Evolutionary conservation across 495 filamentous ascomycete genomes (phyloP).

Genomic region (Neurospora sp.): DNA sequence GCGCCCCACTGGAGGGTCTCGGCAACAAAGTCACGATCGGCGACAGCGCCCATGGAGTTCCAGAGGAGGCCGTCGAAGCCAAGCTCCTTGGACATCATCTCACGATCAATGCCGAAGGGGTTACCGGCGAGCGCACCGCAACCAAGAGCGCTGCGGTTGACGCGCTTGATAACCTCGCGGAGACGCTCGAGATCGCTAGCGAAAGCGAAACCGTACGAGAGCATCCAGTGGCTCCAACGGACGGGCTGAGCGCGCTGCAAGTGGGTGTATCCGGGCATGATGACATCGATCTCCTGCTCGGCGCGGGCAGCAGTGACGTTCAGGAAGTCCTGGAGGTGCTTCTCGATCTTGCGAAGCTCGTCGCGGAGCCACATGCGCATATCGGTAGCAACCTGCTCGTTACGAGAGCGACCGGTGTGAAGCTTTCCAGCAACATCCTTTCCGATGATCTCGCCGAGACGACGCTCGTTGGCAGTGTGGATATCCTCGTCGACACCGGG

Average conservation of each 20-base stretch:
- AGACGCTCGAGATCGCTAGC: constrained; percentile 70
- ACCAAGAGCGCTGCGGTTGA: constrained; percentile 74
- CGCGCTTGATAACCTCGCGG: constrained; percentile 58
- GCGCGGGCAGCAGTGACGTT: constrained; percentile 63
- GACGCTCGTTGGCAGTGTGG: constrained; percentile 89
- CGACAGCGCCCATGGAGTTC: constrained; percentile 78
- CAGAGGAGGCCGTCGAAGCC: constrained; percentile 73
- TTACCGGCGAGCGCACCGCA: constrained; percentile 88
- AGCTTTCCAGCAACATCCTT: constrained; percentile 81
- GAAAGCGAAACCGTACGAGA: constrained; percentile 71
- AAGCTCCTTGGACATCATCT: constrained; percentile 77
- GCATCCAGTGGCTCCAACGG: constrained; percentile 79
- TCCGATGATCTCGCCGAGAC: constrained; percentile 82
- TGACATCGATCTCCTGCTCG: constrained; percentile 55
- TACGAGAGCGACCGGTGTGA: constrained; percentile 84
- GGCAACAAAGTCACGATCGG: constrained; percentile 81
- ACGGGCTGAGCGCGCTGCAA: constrained; percentile 87
- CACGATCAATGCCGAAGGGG: constrained; percentile 82
- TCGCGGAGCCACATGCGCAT: constrained; percentile 88
- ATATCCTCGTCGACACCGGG: constrained; percentile 62
- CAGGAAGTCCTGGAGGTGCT: constrained; percentile 58
- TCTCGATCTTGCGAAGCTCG: constrained; percentile 62
- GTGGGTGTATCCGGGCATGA: constrained; percentile 78
- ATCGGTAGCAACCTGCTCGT: constrained; percentile 90
- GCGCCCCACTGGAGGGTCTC: constrained; percentile 87